Evolutionary conservation across 1,284 basidiomycete species (phyloP).

Genomic region (Trametes sp.): DNA sequence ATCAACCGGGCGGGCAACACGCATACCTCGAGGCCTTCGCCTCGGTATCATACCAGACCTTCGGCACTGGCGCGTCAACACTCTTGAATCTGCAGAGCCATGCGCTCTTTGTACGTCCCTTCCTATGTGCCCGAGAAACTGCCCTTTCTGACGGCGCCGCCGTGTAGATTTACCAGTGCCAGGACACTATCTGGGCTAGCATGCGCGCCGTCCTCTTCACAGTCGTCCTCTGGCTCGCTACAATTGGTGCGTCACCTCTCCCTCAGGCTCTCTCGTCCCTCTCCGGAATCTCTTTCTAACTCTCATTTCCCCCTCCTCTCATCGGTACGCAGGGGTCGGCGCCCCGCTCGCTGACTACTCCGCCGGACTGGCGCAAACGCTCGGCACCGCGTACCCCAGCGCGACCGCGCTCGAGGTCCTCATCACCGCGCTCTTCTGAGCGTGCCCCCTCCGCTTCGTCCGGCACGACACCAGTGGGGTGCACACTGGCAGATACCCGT

Average conservation of each 20-base stretch:
- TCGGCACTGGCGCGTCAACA: slow-evolving; percentile 24
- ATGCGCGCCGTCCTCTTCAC: slow-evolving; percentile 17
- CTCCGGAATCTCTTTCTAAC: not conserved
- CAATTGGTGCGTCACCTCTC: slow-evolving; percentile 12
- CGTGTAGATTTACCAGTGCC: slow-evolving; percentile 27
- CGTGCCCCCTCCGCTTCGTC: slow-evolving; percentile 19
- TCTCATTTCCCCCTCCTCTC: slow-evolving; percentile 19
- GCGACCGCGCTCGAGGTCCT: slow-evolving; percentile 25
- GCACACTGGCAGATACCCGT: slow-evolving; percentile 17
- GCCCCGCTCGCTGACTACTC: slow-evolving; percentile 26
- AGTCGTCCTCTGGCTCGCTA: slow-evolving; percentile 11
- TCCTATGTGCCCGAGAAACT: not conserved
- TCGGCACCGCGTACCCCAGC: slow-evolving; percentile 29
- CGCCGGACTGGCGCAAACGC: slow-evolving; percentile 21
- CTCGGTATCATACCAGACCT: slow-evolving; percentile 32
- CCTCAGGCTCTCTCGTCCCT: not conserved
- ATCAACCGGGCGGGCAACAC: slow-evolving; percentile 18
- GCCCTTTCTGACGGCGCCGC: not conserved
- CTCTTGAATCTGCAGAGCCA: slow-evolving; percentile 22
- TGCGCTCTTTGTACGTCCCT: slow-evolving; percentile 17
- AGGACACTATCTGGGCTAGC: slow-evolving; percentile 25
- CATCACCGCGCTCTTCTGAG: slow-evolving; percentile 27
- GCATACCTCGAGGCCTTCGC: slow-evolving; percentile 20
- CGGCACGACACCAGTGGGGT: not conserved
- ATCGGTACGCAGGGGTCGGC: slow-evolving; percentile 27